Evolutionary conservation across 352 stramenopile genomes (phyloP).

Genomic region (Blastocystis sp.): DNA sequence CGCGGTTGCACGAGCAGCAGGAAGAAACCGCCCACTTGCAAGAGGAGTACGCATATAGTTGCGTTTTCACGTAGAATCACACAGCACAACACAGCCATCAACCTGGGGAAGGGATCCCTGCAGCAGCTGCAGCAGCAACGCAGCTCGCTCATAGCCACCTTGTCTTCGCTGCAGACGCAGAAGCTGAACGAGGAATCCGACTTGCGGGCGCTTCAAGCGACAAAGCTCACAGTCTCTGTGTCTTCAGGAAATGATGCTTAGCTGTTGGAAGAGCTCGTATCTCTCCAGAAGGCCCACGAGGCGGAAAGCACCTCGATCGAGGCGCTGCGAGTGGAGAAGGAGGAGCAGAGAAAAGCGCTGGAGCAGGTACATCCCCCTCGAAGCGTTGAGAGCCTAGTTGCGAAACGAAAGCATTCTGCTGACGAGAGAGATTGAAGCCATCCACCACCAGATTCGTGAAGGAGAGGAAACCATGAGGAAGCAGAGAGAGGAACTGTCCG

Average conservation of each 20-base stretch:
- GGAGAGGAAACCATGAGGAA: neutral
- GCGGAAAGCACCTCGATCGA: slow-evolving; percentile 19
- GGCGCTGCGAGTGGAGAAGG: slow-evolving; percentile 28
- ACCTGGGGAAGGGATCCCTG: neutral
- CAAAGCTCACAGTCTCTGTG: slow-evolving; percentile 1
- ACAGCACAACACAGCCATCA: slow-evolving; percentile 42
- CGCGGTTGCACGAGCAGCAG: slow-evolving; percentile 6
- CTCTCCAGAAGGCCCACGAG: neutral
- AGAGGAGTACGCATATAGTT: slow-evolving; percentile 1
- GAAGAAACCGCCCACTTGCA: slow-evolving; percentile 9
- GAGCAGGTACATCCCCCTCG: neutral
- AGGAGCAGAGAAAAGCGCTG: slow-evolving; percentile 18
- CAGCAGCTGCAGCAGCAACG: slow-evolving; percentile 56
- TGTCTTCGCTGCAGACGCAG: slow-evolving; percentile 51
- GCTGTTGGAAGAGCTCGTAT: slow-evolving; percentile 55
- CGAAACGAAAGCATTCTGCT: slow-evolving; percentile 41
- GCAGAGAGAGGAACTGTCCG: neutral
- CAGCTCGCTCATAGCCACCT: slow-evolving; percentile 4
- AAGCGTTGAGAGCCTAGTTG: neutral
- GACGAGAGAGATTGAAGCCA: slow-evolving; percentile 17
- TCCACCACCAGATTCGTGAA: slow-evolving; percentile 15
- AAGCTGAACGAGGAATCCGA: slow-evolving; percentile 29
- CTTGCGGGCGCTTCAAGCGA: slow-evolving; percentile 13
- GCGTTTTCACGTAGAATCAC: slow-evolving; percentile 28
- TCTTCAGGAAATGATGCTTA: neutral